Conservation (phyloP, 139 green algal species). For the Pseudopediastrum boryanum region DNA sequence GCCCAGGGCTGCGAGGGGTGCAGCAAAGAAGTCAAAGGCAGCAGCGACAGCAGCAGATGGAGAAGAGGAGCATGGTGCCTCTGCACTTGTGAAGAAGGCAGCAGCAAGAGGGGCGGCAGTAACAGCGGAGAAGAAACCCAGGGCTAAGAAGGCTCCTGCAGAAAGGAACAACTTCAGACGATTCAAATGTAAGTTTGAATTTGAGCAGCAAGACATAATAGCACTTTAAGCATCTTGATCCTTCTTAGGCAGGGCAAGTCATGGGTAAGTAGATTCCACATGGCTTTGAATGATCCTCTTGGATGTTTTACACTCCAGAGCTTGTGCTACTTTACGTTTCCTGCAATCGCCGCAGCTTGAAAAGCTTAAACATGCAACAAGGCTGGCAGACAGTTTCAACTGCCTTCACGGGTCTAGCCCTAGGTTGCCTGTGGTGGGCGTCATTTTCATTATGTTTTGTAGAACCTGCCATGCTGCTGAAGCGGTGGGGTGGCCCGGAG, state of each 20-base stretch:
- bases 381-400: too few relatives aligned
- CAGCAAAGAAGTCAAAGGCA: conserved; percentile 17
- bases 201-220: not conserved
- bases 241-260: not conserved
- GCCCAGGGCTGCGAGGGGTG: not conserved
- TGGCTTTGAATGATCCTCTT: not conserved
- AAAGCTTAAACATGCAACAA: not conserved
- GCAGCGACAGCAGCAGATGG: too few relatives aligned
- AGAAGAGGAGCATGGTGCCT: too few relatives aligned
- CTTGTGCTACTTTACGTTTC: too few relatives aligned
- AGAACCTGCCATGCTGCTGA: too few relatives aligned
- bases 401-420: too few relatives aligned
- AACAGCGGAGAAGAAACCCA: not conserved
- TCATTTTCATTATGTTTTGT: too few relatives aligned
- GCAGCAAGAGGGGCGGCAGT: too few relatives aligned
- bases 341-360: not conserved
- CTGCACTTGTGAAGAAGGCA: not conserved
- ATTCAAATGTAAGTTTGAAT: conserved; percentile 7
- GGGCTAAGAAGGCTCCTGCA: conserved; percentile 1
- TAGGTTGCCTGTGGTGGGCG: too few relatives aligned
- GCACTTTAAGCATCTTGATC: not conserved
- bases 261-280: not conserved
- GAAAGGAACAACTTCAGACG: conserved; percentile 31
- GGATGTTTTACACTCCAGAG: not conserved
- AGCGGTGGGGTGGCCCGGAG: too few relatives aligned